These are phyloP conservation scores for Acacia crassicarpa DNA, from an alignment of 306 rosid genomes.

Conservation along the genomic window DNA sequence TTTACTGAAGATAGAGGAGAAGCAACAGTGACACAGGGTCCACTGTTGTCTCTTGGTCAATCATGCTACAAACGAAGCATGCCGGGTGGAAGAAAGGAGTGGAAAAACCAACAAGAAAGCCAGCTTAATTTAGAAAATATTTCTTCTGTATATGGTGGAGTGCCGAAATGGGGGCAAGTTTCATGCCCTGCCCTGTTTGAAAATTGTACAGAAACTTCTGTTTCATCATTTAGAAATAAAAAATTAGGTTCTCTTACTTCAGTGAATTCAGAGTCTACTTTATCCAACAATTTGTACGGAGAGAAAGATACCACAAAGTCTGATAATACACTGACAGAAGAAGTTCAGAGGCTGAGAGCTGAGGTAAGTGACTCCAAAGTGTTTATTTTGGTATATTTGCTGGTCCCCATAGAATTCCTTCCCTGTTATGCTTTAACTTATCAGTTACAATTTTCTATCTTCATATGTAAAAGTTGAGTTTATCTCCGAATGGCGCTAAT, in stretches of 20 bases:
- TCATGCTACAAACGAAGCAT: slow-evolving; percentile 53
- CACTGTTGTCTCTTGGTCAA: slow-evolving; percentile 46
- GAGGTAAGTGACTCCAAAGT: slow-evolving; percentile 47
- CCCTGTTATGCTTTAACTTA: background rate
- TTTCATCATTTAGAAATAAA: slow-evolving; percentile 41
- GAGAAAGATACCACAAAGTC: slow-evolving; percentile 41
- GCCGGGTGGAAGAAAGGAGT: slow-evolving; percentile 50
- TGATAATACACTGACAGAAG: slow-evolving; percentile 57
- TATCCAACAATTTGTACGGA: slow-evolving; percentile 10
- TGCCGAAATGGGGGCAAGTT: slow-evolving; percentile 82
- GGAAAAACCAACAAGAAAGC: slow-evolving; percentile 48
- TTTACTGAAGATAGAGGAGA: slow-evolving; percentile 55
- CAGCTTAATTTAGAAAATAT: slow-evolving; percentile 39
- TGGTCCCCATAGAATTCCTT: background rate
- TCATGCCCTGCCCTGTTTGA: slow-evolving; percentile 54
- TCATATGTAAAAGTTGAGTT: background rate
- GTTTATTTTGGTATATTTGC: background rate
- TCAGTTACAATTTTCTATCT: background rate
- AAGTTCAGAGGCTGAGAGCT: slow-evolving; percentile 60
- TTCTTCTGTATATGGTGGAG: slow-evolving; percentile 42
- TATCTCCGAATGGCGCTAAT: slow-evolving; percentile 2
- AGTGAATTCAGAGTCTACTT: slow-evolving; percentile 28
- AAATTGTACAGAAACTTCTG: slow-evolving; percentile 42
- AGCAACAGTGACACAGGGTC: slow-evolving; percentile 51
- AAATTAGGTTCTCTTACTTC: slow-evolving; percentile 38